A percentile compares a stretch with the other conserved stretches of the same genome.
These are phyloP conservation scores for Leishmania braziliensis DNA, from an alignment of 208 protist genomes.

Conservation along the genomic window DNA sequence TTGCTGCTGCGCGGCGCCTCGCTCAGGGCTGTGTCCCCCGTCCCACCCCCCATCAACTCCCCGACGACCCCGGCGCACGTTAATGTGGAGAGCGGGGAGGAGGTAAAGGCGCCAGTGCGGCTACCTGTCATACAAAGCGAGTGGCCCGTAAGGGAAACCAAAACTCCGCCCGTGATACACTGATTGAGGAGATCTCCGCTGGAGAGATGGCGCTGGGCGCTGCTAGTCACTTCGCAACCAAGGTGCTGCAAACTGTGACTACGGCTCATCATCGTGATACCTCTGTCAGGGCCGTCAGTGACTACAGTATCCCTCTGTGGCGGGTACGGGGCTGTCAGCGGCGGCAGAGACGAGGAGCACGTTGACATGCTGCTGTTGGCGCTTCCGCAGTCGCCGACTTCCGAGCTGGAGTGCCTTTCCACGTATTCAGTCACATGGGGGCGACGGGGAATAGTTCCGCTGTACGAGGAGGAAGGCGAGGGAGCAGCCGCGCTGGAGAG, in stretches of 20 bases:
- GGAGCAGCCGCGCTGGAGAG: not conserved
- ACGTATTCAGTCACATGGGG: not conserved
- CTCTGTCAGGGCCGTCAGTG: not conserved
- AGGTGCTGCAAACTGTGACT: too few relatives aligned
- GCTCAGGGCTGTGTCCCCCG: not conserved
- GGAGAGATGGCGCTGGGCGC: not conserved
- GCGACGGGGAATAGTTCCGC: not conserved
- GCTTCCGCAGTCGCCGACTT: not conserved
- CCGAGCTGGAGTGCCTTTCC: not conserved
- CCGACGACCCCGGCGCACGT: not conserved
- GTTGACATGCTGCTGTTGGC: constrained; percentile 7
- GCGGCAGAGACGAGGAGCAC: constrained; percentile 1
- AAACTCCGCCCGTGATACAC: not conserved
- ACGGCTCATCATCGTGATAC: not conserved
- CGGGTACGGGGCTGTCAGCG: not conserved
- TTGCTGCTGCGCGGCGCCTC: not conserved
- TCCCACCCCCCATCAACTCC: not conserved
- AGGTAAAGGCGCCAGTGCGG: not conserved
- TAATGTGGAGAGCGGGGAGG: constrained; percentile 2
- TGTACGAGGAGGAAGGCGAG: not conserved
- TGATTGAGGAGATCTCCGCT: not conserved
- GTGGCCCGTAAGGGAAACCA: not conserved
- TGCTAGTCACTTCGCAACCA: not conserved
- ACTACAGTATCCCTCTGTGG: not conserved
- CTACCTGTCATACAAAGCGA: constrained; percentile 7